These are phyloP conservation scores for Lepidium aucheri DNA, from an alignment of 345 rosid genomes.

Conservation along the genomic window DNA sequence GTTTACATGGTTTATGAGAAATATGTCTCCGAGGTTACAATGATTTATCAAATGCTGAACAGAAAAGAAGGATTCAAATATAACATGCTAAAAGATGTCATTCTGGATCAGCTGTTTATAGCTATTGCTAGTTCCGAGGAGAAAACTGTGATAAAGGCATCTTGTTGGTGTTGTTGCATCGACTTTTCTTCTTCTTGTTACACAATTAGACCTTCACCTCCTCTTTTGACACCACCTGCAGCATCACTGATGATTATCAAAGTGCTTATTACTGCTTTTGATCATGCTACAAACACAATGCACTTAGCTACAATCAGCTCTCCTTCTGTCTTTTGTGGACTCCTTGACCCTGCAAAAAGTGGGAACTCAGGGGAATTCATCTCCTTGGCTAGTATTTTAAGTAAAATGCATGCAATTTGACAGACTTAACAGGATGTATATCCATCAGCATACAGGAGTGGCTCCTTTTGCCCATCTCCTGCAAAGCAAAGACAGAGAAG, in stretches of 20 bases:
- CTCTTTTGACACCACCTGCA: conserved; percentile 57
- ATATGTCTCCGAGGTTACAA: conserved; percentile 51
- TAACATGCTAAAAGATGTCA: conserved; percentile 53
- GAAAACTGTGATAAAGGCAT: conserved; percentile 57
- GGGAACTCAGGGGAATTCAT: conserved; percentile 44
- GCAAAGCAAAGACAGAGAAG: conserved; percentile 44
- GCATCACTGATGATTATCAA: conserved; percentile 88
- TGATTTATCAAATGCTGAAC: conserved; percentile 58
- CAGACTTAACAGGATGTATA: conserved; percentile 56
- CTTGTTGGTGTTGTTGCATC: conserved; percentile 64
- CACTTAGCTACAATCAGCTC: conserved; percentile 71
- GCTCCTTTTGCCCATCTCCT: conserved; percentile 57
- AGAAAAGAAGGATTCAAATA: conserved; percentile 54
- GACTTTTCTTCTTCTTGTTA: conserved; percentile 28
- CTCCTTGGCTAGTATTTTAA: conserved; percentile 60
- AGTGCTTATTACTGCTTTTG: conserved; percentile 79
- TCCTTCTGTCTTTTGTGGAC: conserved; percentile 53
- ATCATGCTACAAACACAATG: conserved; percentile 53
- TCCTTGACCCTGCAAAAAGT: conserved; percentile 50
- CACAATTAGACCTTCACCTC: conserved; percentile 29
- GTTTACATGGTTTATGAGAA: conserved; percentile 80
- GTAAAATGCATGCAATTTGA: conserved; percentile 86
- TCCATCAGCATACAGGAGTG: conserved; percentile 47
- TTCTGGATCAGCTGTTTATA: conserved; percentile 57
- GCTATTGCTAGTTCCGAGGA: conserved; percentile 72